Evolutionary conservation across 768 basidiomycete genomes (phyloP).

Genomic region (Scleroderma citrinum): DNA sequence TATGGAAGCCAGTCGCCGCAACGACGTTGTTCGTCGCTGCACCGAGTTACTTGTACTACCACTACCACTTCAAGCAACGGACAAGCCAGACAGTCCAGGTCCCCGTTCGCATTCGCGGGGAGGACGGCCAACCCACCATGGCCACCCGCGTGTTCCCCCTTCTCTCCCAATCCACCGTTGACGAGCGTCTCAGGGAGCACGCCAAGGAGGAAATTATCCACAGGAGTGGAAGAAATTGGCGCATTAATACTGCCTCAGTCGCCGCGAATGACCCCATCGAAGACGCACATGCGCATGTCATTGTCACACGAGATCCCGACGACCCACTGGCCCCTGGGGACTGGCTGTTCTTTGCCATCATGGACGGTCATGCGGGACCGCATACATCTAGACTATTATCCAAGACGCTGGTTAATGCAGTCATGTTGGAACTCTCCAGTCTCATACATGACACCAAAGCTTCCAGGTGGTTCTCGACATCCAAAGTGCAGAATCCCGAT

Average conservation of each 20-base stretch:
- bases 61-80: slow-evolving; percentile 24
- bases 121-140: slow-evolving; percentile 59
- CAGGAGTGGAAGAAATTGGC: slow-evolving; percentile 60
- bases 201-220: slow-evolving; percentile 42
- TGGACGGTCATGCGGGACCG: slow-evolving; percentile 87
- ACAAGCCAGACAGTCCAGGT: slow-evolving; percentile 51
- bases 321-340: slow-evolving; percentile 60
- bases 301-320: slow-evolving; percentile 58
- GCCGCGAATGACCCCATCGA: slow-evolving; percentile 90
- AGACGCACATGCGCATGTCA: slow-evolving; percentile 71
- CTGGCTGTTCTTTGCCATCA: slow-evolving; percentile 78
- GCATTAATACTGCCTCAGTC: slow-evolving; percentile 71
- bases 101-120: slow-evolving; percentile 42
- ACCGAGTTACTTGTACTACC: slow-evolving; percentile 57
- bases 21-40: slow-evolving; percentile 47
- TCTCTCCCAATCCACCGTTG: slow-evolving; percentile 47
- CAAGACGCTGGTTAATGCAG: slow-evolving; percentile 76
- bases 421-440: slow-evolving; percentile 66
- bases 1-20: slow-evolving; percentile 64
- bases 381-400: slow-evolving; percentile 83
- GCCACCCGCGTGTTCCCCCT: slow-evolving; percentile 47
- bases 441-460: slow-evolving; percentile 35
- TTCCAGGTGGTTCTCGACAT: slow-evolving; percentile 31
- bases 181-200: slow-evolving; percentile 53
- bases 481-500: slow-evolving; percentile 36